Base-by-base conservation (phyloP, 805 yeast genomes). In the Zygoascus flipseniorum region DNA sequence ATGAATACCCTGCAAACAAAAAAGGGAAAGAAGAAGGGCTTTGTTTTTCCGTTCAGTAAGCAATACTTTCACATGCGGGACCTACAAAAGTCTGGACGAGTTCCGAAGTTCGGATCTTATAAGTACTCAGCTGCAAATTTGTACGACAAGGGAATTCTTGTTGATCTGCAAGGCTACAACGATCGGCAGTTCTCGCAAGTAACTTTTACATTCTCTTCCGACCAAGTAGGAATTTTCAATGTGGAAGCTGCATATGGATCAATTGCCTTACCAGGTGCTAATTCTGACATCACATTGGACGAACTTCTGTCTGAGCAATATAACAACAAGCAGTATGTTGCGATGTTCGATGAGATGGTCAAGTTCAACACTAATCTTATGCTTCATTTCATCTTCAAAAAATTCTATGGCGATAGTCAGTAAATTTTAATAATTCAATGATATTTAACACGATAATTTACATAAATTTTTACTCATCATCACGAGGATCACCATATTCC, bases 11-110 rank as follows among this genome's bases (percentile, higher is more conserved):
- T 79, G 19, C 84, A 80, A 59, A 68, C 72, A 5, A 66, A 66
- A 62, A 57, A 69, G 68, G 64, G 61, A 37, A 54, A 58, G 20
- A 61, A 63, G 52, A 61, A 59, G 55, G 57, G 58, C 20, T 52
- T 65, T 9, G 60, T 69, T 5, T 43, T 75, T 69, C 78, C 74
- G 31, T 86, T 84, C 73, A 82, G 85, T 51, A 86, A 80, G 63
- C 92, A 86, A 60, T 85, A 82, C 66, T 84, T 84, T 69, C 84
- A 85, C 63, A 85, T 82, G 65, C 71, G 89, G 32, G 86, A 83
- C 58, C 70, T 86, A 60, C 81, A 81, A 62, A 81, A 77, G 69
- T 68, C 75, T 18, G 88, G 89, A 37, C 74, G 84, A 48, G 68
- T 84, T 35, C 88, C 92, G 1, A 79, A 78, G 63, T 86, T 83